Percentiles rank a stretch among this genome's conserved stretches.
These are phyloP conservation scores for Triticum turgidum DNA, from an alignment of 176 grass and related monocot genomes.

Conservation along the genomic window DNA sequence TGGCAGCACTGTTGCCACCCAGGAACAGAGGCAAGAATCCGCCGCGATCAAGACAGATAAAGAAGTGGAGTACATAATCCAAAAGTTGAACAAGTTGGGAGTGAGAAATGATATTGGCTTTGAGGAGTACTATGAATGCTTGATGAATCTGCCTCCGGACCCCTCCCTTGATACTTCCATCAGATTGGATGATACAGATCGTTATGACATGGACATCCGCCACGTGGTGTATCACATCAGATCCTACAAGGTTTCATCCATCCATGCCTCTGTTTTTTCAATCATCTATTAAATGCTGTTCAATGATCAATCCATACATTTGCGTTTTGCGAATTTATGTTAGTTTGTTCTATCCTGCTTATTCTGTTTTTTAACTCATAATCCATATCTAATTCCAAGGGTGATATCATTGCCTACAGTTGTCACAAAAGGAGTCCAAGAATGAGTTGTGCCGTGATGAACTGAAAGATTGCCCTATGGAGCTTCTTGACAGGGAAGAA, in stretches of 20 bases:
- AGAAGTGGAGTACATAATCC: neutral
- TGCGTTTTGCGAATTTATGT: neutral
- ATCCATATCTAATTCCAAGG: neutral
- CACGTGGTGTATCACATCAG: constrained; percentile 1
- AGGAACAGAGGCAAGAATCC: neutral
- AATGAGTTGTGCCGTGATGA: neutral
- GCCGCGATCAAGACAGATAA: neutral
- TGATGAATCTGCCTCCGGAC: neutral
- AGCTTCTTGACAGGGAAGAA: neutral
- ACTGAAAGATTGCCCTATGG: neutral
- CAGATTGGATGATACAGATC: neutral
- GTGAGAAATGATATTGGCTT: neutral
- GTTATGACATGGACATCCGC: neutral
- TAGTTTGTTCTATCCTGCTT: neutral
- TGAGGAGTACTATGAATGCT: neutral
- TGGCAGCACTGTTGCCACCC: neutral
- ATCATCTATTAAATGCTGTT: neutral
- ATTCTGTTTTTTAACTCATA: neutral
- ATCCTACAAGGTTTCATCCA: constrained; percentile 20
- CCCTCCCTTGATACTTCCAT: neutral
- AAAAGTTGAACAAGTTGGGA: neutral
- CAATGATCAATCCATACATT: neutral
- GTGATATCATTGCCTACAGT: neutral
- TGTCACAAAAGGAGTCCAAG: neutral
- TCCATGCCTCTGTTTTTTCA: neutral